Base-by-base conservation (phyloP, 495 filamentous ascomycete genomes). In the Aspergillus diversus region DNA sequence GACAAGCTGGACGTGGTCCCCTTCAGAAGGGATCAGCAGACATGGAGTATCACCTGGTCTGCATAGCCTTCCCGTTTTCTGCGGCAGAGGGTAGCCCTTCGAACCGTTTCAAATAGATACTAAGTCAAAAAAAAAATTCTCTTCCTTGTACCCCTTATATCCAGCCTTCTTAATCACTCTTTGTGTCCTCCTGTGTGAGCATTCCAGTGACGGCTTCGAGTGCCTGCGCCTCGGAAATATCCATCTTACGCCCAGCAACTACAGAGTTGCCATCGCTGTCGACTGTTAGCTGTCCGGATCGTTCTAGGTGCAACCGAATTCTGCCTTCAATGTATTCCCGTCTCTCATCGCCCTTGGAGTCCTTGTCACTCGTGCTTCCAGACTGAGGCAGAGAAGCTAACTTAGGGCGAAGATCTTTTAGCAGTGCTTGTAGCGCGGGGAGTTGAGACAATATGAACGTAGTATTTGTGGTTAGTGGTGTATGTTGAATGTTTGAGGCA, bases 381-480 rank as follows among this genome's bases (percentile, higher is more conserved):
- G 70, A 66, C 7, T 75, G 68, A 1, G 75, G 78, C 33, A 93
- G 68, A 4, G 81, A 78, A 2, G 83, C 78, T 70, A 88, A 67
- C 63, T 87, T 83, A 0, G 84, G 85, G 17, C 87, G 79, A 57
- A 99, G 74, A 27, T 84, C 77, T 3, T 80, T 77, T 0, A 92
- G 80, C 5, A 92, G 77, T 4, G 84, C 77, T 56, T 91, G 85
- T 33, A 99, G 81, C 0, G 89, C 85, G 11, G 90, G 90, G 11
- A 97, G 81, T 74, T 99, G 95, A 1, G 88, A 89, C 16, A 92
- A 75, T 5, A 89, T 87, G 71, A 97, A 97, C 4, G 84, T 85
- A 0, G 92, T 87, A 5, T 92, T 89, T 0, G 91, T 93, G 13
- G 87, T 88, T 0, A 95, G 75, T 79, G 55, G 82, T 12, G 70